Evolutionary conservation across 2,329 filamentous ascomycete genomes (phyloP), one percentile per base, ranked within the genome.

Genomic region (Pseudopyrenochaeta lycopersici): DNA sequence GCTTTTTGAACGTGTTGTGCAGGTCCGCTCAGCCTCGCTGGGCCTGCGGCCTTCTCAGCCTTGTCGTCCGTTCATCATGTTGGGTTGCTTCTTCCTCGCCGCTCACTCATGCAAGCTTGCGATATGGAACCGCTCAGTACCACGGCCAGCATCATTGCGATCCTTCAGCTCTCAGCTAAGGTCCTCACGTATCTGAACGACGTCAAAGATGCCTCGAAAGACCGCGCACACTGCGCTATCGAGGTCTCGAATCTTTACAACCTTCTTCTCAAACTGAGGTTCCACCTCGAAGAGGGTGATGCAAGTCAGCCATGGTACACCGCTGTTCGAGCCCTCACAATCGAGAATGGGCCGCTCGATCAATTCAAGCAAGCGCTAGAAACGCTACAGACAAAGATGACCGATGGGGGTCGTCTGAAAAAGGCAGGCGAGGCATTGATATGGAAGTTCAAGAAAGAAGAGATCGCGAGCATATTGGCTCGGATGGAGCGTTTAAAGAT

Each of bases 111-210:
- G n/a, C n/a, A n/a, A n/a, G n/a, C n/a, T n/a, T n/a, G n/a, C n/a
- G n/a, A n/a, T n/a, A 67, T 66, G 64, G 67, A 70, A 44, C 60
- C 62, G 20, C 58, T 71, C 29, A 63, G 56, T 39, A 40, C 62
- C 10, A 58, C 58, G 7, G 32, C 12, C 12, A 11, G 66, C 56
- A 62, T 70, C 27, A 63, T 67, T 49, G 49, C 64, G 15, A 32
- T 70, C 31, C 50, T 70, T 17, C 49, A 70, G 42, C 56, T 68
- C 35, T 58, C 66, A 2, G 46, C 15, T 18, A 64, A 56, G 30
- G 49, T 64, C 14, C 48, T 64, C 17, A 40, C 35, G 14, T 69
- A 68, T 41, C 46, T 69, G 27, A 64, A 56, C 45, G 55, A 66
- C 33, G 58, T 71, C 15, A 69, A 62, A 43, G 53, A 64, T 51